Conservation (phyloP, 2,329 filamentous ascomycete genomes). For the Colletotrichum chlorophyti region DNA sequence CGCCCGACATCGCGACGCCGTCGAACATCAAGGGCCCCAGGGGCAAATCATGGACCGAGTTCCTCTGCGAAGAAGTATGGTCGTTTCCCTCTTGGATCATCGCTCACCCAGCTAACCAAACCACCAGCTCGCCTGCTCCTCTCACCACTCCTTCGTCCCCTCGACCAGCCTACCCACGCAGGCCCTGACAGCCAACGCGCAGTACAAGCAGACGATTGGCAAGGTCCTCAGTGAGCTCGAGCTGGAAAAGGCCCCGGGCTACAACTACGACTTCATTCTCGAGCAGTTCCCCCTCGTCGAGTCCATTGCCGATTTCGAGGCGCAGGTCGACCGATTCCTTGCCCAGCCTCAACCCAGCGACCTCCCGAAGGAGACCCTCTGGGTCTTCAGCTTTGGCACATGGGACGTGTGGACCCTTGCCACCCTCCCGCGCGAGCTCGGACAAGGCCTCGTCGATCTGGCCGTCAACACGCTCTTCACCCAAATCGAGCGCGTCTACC, state of each 20-base stretch:
- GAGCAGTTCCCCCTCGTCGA: conserved; percentile 49
- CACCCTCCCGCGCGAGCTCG: conserved; percentile 48
- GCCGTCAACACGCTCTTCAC: conserved; percentile 49
- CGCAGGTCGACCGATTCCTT: conserved; percentile 55
- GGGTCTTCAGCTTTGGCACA: conserved; percentile 59
- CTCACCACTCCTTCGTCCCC: conserved; percentile 54
- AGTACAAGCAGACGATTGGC: conserved; percentile 57
- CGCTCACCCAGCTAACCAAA: neutral
- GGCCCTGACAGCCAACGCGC: conserved; percentile 57
- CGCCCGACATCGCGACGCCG: conserved; percentile 50
- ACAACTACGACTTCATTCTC: conserved; percentile 51
- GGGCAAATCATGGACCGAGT: conserved; percentile 52
- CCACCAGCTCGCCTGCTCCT: conserved; percentile 52
- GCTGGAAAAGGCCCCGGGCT: conserved; percentile 41
- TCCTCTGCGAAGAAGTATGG: conserved; percentile 56
- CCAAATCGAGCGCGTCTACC: conserved; percentile 55
- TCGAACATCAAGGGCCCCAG: conserved; percentile 33
- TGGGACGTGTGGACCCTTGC: conserved; percentile 63
- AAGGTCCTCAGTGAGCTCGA: conserved; percentile 38
- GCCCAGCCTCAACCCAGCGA: conserved; percentile 39
- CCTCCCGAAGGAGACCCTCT: conserved; percentile 55
- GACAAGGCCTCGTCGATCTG: conserved; percentile 44
- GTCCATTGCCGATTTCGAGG: conserved; percentile 47
- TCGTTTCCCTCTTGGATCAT: conserved; percentile 19
- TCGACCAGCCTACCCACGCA: conserved; percentile 51